Evolutionary conservation across 75 land plant species (phyloP), one percentile per base, ranked within the genome.

Genomic region (Larix kaempferi): DNA sequence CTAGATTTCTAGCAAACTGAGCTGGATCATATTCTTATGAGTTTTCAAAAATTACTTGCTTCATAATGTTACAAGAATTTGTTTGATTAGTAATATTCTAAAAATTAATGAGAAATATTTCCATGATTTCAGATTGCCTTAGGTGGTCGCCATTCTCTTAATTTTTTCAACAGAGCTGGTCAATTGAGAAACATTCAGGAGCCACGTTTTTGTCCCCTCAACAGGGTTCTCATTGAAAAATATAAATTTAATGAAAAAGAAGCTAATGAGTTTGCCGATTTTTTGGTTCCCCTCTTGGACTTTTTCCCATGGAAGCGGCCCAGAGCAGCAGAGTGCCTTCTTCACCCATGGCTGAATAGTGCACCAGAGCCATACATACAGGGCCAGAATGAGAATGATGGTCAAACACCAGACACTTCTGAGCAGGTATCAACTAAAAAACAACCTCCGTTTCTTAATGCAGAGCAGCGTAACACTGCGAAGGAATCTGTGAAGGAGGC

Each of bases 231-330:
- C 2, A 56, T 67, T 16, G 87, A 90, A 69, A 88, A 88, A 76
- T 95, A 90, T 73, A 80, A 85, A 0, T 88, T 95, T 66, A 79
- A 78, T 26, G 93, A 87, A 75, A 75, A 84, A 83, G 90, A 89
- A 82, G 96, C 98, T 16, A 84, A 81, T 74, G 96, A 90, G 13
- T 80, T 95, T 81, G 84, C 95, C 16, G 82, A 87, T 59, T 95
- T 95, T 76, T 88, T 95, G 8, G 73, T 85, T n/a, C 96, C 96
- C 15, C 74, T 95, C 58, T 79, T 93, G 11, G 88, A 95, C 78
- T 88, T 95, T 74, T 85, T 71, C 6, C 94, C 98, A 44, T 89
- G 90, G 56, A 93, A 90, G 76, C 82, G 96, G 13, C 94, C 94
- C 5, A 87, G 90, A 10, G 96, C 98, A 12, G 87, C 76, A 29